A percentile compares a stretch with the other conserved stretches of the same genome.
Evolutionary conservation across 805 yeast species (phyloP).

Genomic region (Saitoella complicata): DNA sequence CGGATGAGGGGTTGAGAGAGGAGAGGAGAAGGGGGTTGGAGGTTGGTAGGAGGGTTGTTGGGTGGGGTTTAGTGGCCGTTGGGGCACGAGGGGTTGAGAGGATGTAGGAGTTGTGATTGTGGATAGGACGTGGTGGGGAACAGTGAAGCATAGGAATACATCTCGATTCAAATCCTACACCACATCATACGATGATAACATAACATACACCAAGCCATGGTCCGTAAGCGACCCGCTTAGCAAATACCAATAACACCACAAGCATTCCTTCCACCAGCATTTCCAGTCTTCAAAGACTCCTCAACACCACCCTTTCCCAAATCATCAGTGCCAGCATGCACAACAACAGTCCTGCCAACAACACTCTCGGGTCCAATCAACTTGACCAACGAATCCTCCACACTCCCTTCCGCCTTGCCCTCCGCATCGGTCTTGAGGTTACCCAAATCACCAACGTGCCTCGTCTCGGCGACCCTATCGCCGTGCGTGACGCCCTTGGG

Average conservation of each 20-base stretch:
- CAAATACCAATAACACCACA: conserved; percentile 40
- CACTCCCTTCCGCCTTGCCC: conserved; percentile 85
- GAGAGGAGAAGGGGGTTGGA: no score
- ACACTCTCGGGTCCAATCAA: conserved; percentile 77
- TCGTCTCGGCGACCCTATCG: conserved; percentile 60
- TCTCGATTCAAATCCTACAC: no score
- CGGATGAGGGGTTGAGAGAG: no score
- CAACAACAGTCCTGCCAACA: conserved; percentile 78
- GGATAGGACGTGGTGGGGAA: no score
- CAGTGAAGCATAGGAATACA: no score
- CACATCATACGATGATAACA: no score
- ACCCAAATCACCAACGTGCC: conserved; percentile 96
- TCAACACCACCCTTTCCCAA: conserved; percentile 81
- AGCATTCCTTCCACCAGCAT: conserved; percentile 90
- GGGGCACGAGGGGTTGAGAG: no score
- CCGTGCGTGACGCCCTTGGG: conserved; percentile 83
- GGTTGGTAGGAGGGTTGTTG: no score
- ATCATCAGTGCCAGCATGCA: conserved; percentile 78
- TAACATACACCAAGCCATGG: no score
- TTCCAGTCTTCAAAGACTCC: conserved; percentile 81
- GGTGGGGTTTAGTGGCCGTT: no score
- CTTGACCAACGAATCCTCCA: conserved; percentile 60
- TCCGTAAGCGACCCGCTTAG: no score
- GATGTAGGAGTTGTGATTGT: no score
- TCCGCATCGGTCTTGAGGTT: conserved; percentile 72